Percentiles rank a stretch among this genome's conserved stretches.
These are phyloP conservation scores for Chytriomyces sp. DNA, from an alignment of 192 early-diverging fungal genomes.

Conservation along the genomic window DNA sequence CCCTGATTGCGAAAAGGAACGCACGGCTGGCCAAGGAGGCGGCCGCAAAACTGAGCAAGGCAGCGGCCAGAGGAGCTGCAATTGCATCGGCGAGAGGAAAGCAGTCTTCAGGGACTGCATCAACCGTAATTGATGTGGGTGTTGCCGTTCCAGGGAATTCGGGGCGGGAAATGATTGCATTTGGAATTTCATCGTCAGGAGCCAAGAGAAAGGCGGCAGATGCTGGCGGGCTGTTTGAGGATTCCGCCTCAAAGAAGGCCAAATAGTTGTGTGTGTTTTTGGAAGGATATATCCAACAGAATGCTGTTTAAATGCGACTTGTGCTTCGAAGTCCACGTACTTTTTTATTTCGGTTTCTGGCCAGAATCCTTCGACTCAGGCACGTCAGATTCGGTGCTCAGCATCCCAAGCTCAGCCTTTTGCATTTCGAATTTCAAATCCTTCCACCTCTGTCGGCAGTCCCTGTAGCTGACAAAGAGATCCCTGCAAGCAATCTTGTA, in stretches of 20 bases:
- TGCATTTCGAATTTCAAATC: slow-evolving; percentile 2
- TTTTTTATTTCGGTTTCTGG: slow-evolving; percentile 3
- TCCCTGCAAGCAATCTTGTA: slow-evolving; percentile 10
- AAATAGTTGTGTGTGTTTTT: background rate
- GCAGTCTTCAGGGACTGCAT: background rate
- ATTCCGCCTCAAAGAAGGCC: slow-evolving; percentile 1
- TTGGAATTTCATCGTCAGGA: slow-evolving; percentile 34
- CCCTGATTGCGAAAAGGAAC: slow-evolving; percentile 14
- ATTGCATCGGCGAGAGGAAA: background rate
- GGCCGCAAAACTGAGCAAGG: slow-evolving; percentile 15
- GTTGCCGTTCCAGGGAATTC: slow-evolving; percentile 30
- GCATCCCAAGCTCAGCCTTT: background rate
- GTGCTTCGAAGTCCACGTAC: background rate
- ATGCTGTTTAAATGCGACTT: background rate
- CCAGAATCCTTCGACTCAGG: background rate
- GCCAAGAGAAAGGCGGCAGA: slow-evolving; percentile 26
- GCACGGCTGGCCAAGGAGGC: slow-evolving; percentile 26
- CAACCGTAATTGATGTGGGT: slow-evolving; percentile 27
- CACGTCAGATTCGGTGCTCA: background rate
- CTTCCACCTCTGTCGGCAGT: slow-evolving; percentile 27
- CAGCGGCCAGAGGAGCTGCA: slow-evolving; percentile 6
- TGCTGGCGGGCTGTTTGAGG: slow-evolving; percentile 14
- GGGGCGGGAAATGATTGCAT: slow-evolving; percentile 44
- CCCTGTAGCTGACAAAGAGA: background rate
- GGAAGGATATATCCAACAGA: background rate